Percentiles rank a stretch among this genome's conserved stretches.
Evolutionary conservation across 352 stramenopile genomes (phyloP).

Genomic region (Pythium rishiriense): DNA sequence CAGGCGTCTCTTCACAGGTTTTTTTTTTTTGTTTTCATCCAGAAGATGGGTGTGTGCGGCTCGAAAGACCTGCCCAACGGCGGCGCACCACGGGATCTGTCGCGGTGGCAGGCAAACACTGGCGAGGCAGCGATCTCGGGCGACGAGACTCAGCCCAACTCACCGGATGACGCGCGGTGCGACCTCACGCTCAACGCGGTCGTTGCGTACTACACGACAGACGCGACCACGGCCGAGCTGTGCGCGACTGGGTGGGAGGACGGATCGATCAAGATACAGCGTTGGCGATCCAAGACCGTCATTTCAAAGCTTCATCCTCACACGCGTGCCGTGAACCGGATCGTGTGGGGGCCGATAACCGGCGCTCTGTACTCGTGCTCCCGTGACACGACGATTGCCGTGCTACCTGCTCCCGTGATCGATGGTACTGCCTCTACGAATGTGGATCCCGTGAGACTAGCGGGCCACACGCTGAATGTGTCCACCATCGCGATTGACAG

Average conservation of each 20-base stretch:
- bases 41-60: constrained; percentile 52
- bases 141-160: neutral
- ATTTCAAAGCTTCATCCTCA: constrained; percentile 53
- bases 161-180: neutral
- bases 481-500: constrained; percentile 56
- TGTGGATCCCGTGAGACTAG: constrained; percentile 22
- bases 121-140: neutral
- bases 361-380: constrained; percentile 75
- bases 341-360: constrained; percentile 44
- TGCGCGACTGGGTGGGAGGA: constrained; percentile 79
- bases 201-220: constrained; percentile 32
- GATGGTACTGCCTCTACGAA: neutral
- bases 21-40: too few species aligned
- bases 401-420: constrained; percentile 31
- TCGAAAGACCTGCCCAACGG: constrained; percentile 31
- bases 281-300: constrained; percentile 36
- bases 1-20: too few species aligned
- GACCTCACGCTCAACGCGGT: constrained; percentile 54
- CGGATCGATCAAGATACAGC: constrained; percentile 47
- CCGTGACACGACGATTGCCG: constrained; percentile 66
- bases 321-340: constrained; percentile 55
- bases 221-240: neutral
- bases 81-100: constrained; percentile 29
- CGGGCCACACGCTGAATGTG: constrained; percentile 71
- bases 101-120: constrained; percentile 50